These are phyloP conservation scores for Neonectria hederae DNA, from an alignment of 2,329 filamentous ascomycete species.

Conservation along the genomic window DNA sequence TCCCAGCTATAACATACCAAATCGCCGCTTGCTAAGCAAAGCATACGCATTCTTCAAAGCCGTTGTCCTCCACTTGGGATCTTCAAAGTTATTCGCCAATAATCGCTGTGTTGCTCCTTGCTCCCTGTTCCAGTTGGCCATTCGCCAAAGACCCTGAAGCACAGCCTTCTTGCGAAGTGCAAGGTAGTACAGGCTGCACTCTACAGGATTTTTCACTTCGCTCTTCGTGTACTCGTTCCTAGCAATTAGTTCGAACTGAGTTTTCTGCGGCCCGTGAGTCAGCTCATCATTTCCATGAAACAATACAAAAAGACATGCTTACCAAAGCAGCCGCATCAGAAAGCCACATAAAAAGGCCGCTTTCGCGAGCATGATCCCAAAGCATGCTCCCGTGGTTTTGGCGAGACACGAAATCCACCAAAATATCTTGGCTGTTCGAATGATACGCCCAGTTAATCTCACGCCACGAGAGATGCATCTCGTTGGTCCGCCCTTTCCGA, in stretches of 20 bases:
- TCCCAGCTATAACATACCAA: slow-evolving; percentile 64
- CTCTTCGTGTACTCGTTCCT: slow-evolving; percentile 92
- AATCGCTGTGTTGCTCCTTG: slow-evolving; percentile 82
- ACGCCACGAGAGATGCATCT: slow-evolving; percentile 76
- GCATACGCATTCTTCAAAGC: slow-evolving; percentile 98
- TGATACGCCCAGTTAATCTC: slow-evolving; percentile 90
- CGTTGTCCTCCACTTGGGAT: slow-evolving; percentile 86
- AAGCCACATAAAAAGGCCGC: slow-evolving; percentile 96
- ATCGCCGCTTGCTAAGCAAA: slow-evolving; percentile 87
- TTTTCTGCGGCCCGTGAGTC: slow-evolving; percentile 43
- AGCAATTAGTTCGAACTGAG: slow-evolving; percentile 89
- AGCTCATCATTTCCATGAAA: slow-evolving; percentile 3
- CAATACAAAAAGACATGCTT: slow-evolving; percentile 46
- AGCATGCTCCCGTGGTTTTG: slow-evolving; percentile 82
- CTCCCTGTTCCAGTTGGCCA: slow-evolving; percentile 89
- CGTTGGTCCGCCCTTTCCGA: slow-evolving; percentile 70
- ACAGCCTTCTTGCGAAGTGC: slow-evolving; percentile 91
- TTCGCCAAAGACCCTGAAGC: slow-evolving; percentile 91
- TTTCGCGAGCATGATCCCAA: slow-evolving; percentile 87
- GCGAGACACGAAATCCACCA: slow-evolving; percentile 81
- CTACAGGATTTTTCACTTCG: slow-evolving; percentile 87
- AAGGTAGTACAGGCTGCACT: slow-evolving; percentile 91
- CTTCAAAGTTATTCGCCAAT: slow-evolving; percentile 89
- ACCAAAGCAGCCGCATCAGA: slow-evolving; percentile 80
- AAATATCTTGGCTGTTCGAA: slow-evolving; percentile 86